Conservation (phyloP, 768 basidiomycete genomes). For the Nidularia pulvinata region DNA sequence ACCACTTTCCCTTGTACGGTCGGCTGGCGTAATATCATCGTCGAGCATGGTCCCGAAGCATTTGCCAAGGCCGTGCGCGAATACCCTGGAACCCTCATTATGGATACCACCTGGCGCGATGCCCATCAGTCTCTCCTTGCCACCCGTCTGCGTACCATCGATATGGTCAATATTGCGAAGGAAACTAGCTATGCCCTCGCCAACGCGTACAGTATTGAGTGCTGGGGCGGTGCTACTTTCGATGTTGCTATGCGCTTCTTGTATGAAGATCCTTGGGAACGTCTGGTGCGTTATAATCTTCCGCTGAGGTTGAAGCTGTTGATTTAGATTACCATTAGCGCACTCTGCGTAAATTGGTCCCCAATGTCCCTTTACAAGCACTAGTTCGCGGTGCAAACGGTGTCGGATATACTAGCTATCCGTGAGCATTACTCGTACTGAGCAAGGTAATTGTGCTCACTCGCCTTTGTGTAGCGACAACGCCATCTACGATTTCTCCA, state of each 20-base stretch:
- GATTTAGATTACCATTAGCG: conserved; percentile 48
- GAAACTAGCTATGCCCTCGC: conserved; percentile 95
- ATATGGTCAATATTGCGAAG: conserved; percentile 98
- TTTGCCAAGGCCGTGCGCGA: conserved; percentile 98
- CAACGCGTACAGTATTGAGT: conserved; percentile 96
- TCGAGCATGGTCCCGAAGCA: conserved; percentile 96
- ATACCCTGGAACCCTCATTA: conserved; percentile 94
- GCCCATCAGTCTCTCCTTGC: conserved; percentile 98
- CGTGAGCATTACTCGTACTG: conserved; percentile 47
- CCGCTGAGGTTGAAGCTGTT: background rate
- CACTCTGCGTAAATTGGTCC: conserved; percentile 91
- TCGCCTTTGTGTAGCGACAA: conserved; percentile 67
- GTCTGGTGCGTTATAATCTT: conserved; percentile 57
- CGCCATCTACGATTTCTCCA: conserved; percentile 99
- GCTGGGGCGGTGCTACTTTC: conserved; percentile 99
- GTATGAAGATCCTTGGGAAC: conserved; percentile 99
- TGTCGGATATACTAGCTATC: conserved; percentile 98
- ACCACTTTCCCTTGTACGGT: conserved; percentile 78
- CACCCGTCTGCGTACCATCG: conserved; percentile 92
- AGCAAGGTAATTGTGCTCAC: background rate
- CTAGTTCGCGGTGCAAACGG: conserved; percentile 99
- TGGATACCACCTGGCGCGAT: conserved; percentile 99
- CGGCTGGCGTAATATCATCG: conserved; percentile 99
- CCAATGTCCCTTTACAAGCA: conserved; percentile 98
- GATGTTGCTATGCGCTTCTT: conserved; percentile 99